Conservation (phyloP, 2,329 filamentous ascomycete species). For the Paramyrothecium sp. region DNA sequence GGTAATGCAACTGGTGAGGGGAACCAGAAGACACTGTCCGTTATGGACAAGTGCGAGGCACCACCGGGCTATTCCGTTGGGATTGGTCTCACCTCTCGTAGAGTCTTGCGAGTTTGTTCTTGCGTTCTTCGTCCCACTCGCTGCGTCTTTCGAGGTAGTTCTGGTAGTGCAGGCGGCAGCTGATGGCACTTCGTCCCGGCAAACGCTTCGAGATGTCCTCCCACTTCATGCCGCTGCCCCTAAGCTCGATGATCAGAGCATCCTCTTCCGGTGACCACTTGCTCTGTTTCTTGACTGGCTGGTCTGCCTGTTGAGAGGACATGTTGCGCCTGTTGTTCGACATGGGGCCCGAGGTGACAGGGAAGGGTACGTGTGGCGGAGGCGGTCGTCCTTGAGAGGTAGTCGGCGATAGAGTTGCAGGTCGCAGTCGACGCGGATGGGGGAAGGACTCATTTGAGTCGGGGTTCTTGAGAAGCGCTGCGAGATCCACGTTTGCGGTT, state of each 20-base stretch:
- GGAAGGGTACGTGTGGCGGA: constrained; percentile 18
- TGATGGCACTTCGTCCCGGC: constrained; percentile 88
- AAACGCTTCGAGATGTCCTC: constrained; percentile 93
- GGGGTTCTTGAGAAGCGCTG: constrained; percentile 76
- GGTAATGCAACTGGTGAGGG: no score
- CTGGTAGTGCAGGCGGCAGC: constrained; percentile 91
- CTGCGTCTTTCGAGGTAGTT: constrained; percentile 93
- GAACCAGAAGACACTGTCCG: no score
- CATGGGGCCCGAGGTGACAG: constrained; percentile 31
- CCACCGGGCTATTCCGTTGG: no score
- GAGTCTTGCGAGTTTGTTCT: constrained; percentile 90
- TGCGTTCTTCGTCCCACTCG: constrained; percentile 96
- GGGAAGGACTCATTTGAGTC: constrained; percentile 68
- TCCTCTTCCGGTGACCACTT: constrained; percentile 97
- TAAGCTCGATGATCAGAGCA: constrained; percentile 86
- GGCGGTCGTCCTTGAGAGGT: constrained; percentile 18
- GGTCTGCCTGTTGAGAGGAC: constrained; percentile 53
- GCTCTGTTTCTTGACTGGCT: constrained; percentile 88
- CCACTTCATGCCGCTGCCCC: constrained; percentile 95
- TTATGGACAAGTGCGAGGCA: no score
- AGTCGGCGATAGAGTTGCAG: constrained; percentile 17
- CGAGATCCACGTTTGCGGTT: constrained; percentile 90
- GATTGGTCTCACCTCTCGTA: constrained; percentile 80
- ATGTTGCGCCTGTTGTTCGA: constrained; percentile 29
- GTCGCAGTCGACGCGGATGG: constrained; percentile 29